Conservation (phyloP, 2,329 filamentous ascomycete genomes). For the Pezicula carpinea region DNA sequence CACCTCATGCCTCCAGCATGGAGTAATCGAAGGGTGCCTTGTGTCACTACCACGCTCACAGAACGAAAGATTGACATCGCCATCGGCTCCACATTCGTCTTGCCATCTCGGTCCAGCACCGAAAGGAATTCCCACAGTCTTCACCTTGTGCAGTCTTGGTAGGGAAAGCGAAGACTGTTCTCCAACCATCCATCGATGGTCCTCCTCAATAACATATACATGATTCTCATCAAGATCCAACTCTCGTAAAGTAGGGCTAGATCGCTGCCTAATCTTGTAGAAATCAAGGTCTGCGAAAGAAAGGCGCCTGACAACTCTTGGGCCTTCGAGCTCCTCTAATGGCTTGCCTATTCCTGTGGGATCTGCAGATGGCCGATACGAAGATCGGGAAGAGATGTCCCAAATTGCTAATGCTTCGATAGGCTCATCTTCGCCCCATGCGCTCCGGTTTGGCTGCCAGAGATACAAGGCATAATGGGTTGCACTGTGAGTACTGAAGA, state of each 20-base stretch:
- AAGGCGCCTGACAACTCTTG: slow-evolving; percentile 44
- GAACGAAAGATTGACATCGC: slow-evolving; percentile 20
- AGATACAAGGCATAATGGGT: slow-evolving; percentile 58
- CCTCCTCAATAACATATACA: slow-evolving; percentile 53
- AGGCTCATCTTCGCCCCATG: slow-evolving; percentile 51
- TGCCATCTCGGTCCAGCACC: slow-evolving; percentile 45
- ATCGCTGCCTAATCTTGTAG: slow-evolving; percentile 48
- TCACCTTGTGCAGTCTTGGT: slow-evolving; percentile 40
- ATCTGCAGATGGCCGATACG: slow-evolving; percentile 46
- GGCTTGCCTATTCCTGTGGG: slow-evolving; percentile 35
- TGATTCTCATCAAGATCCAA: slow-evolving; percentile 42
- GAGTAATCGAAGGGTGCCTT: slow-evolving; percentile 31
- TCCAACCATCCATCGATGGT: slow-evolving; percentile 45
- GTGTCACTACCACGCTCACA: slow-evolving; percentile 13
- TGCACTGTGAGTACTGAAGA: slow-evolving; percentile 55
- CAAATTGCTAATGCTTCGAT: slow-evolving; percentile 55
- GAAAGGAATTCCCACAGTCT: slow-evolving; percentile 50
- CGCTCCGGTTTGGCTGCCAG: slow-evolving; percentile 54
- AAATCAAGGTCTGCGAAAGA: slow-evolving; percentile 46
- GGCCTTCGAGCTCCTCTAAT: slow-evolving; percentile 30
- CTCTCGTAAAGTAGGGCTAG: slow-evolving; percentile 43
- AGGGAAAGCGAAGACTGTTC: slow-evolving; percentile 36
- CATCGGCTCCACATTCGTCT: slow-evolving; percentile 38
- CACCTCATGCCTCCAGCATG: slow-evolving; percentile 48
- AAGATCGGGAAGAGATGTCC: slow-evolving; percentile 48